Percentiles rank a stretch among this genome's conserved stretches.
phyloP scores from a whole-genome alignment of 345 rosid genomes.

The Linum usitatissimum region DNA sequence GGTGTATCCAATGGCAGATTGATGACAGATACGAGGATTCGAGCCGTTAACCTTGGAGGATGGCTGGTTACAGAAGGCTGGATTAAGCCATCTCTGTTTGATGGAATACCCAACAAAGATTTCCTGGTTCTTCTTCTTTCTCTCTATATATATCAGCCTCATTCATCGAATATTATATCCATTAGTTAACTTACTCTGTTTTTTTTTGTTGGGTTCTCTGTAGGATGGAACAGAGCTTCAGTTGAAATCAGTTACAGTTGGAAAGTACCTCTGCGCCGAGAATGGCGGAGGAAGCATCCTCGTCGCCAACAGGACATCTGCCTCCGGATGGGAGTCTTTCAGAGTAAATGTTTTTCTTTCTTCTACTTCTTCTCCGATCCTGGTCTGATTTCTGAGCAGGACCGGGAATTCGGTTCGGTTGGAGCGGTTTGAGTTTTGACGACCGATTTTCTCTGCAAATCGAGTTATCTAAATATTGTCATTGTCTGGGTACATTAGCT shows the following conservation, averaged over 20 bases:
- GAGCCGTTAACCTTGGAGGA: constrained; percentile 63
- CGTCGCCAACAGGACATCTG: constrained; percentile 38
- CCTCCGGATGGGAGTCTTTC: constrained; percentile 59
- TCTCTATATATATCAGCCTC: neutral
- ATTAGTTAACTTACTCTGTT: neutral
- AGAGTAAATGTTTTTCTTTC: constrained; percentile 15
- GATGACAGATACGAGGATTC: constrained; percentile 9
- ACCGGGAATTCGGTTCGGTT: too few relatives aligned
- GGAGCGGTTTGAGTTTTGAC: too few relatives aligned
- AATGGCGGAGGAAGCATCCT: constrained; percentile 43
- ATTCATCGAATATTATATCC: neutral
- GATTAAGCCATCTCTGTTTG: constrained; percentile 58
- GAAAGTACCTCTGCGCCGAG: constrained; percentile 47
- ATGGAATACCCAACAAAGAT: constrained; percentile 51
- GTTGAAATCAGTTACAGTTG: constrained; percentile 38
- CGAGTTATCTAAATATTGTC: neutral
- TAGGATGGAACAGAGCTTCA: constrained; percentile 54
- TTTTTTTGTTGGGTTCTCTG: neutral
- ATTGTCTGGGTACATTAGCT: constrained; percentile 17
- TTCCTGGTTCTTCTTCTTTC: constrained; percentile 30
- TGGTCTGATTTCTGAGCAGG: too few relatives aligned
- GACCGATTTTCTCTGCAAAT: neutral
- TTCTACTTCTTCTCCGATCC: too few relatives aligned
- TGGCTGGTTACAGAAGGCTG: constrained; percentile 67
- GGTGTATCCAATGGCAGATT: neutral